Conservation (phyloP, 257 asterid species). For the Solanum gandarillasii region DNA sequence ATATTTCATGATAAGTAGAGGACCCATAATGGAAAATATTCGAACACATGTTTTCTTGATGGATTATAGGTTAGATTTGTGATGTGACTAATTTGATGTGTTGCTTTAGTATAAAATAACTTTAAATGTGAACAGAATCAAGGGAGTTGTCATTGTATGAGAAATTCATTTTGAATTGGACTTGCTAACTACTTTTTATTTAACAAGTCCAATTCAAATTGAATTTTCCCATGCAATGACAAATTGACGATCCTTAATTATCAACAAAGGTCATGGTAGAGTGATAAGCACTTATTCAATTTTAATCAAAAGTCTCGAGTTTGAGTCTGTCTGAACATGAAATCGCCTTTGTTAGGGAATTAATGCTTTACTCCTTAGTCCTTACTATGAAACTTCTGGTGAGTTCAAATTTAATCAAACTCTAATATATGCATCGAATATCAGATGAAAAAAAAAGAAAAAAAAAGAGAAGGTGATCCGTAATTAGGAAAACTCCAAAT, state of each 20-base stretch:
- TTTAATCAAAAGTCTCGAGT: rapidly evolving
- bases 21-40: background rate
- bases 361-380: too few species aligned
- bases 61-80: background rate
- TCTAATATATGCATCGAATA: background rate
- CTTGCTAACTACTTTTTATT: background rate
- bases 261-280: too few species aligned
- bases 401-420: background rate
- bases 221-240: background rate
- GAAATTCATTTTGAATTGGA: background rate
- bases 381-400: too few species aligned
- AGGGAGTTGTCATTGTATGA: background rate
- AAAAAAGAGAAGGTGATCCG: background rate
- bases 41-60: background rate
- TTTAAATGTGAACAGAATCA: background rate
- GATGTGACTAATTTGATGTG: background rate
- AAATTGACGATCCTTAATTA: background rate
- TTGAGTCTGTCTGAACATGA: rapidly evolving
- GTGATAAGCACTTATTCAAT: too few species aligned
- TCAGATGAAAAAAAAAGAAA: rapidly evolving
- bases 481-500: background rate
- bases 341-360: too few species aligned
- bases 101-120: background rate
- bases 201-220: background rate
- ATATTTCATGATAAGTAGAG: background rate